Conservation (phyloP, 1,284 basidiomycete genomes). For the Calocybe gambosa region DNA sequence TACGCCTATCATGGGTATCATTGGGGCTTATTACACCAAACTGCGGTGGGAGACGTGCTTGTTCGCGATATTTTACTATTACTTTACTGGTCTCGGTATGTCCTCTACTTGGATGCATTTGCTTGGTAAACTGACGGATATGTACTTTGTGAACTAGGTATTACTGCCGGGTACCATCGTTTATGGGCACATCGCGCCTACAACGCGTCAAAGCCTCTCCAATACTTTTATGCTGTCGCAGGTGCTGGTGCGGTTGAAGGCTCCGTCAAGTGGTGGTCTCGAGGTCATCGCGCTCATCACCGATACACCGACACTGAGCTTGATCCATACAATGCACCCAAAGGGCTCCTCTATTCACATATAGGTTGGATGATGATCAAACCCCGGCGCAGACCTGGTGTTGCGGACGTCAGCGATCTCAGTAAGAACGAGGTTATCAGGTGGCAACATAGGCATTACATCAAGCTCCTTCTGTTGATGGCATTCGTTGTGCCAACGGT, state of each 20-base stretch:
- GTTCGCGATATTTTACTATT: constrained; percentile 78
- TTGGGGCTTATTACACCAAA: constrained; percentile 57
- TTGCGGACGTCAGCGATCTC: constrained; percentile 84
- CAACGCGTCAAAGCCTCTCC: constrained; percentile 77
- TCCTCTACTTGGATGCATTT: constrained; percentile 7
- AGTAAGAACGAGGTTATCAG: constrained; percentile 70
- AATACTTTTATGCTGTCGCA: constrained; percentile 72
- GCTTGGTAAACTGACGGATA: not conserved
- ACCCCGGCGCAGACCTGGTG: constrained; percentile 81
- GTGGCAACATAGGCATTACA: constrained; percentile 87
- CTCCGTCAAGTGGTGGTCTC: constrained; percentile 93
- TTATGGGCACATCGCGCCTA: constrained; percentile 91
- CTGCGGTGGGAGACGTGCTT: constrained; percentile 64
- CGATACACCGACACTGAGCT: constrained; percentile 94
- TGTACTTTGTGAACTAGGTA: constrained; percentile 29
- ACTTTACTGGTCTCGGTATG: constrained; percentile 75
- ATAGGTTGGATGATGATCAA: constrained; percentile 93
- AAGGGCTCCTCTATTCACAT: constrained; percentile 77
- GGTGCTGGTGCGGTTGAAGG: constrained; percentile 88
- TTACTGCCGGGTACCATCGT: constrained; percentile 84
- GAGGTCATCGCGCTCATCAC: constrained; percentile 90
- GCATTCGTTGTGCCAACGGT: constrained; percentile 71
- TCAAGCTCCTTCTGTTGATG: constrained; percentile 67
- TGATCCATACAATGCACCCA: constrained; percentile 89
- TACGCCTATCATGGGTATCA: constrained; percentile 66